phyloP scores from a whole-genome alignment of 805 yeast species.

The Metschnikowia amazonensis region DNA sequence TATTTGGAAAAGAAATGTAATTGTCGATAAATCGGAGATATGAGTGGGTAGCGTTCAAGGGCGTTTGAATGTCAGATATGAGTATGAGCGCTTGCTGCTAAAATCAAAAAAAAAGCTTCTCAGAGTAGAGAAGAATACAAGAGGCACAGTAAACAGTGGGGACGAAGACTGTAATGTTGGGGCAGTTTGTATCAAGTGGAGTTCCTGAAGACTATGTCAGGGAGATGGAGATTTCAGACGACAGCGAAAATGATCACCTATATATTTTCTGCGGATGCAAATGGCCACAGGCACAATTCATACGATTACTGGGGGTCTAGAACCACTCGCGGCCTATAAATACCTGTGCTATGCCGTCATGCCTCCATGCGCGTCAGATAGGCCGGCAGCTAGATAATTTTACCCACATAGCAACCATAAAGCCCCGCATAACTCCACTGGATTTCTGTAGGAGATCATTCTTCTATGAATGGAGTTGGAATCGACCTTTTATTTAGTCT shows the following conservation, averaged over 20 bases:
- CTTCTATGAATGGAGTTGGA: no score
- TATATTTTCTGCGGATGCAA: constrained; percentile 5
- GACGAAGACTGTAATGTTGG: neutral
- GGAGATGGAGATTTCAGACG: neutral
- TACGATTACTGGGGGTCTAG: constrained; percentile 3
- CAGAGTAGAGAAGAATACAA: neutral
- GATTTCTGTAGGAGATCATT: neutral
- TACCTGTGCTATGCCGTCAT: constrained; percentile 6
- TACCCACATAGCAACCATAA: neutral
- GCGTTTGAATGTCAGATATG: neutral
- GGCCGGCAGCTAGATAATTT: neutral
- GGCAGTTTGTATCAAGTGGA: neutral
- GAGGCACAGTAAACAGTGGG: neutral
- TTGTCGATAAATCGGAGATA: neutral
- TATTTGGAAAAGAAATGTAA: neutral
- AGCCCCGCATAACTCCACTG: neutral
- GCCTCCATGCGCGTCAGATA: neutral
- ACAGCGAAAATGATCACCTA: constrained; percentile 1
- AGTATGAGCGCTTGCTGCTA: neutral
- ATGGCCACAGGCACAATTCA: neutral
- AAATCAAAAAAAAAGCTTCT: neutral
- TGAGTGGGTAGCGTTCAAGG: neutral
- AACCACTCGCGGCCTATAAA: constrained; percentile 4
- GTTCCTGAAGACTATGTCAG: neutral
- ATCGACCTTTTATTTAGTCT: neutral